phyloP scores from a whole-genome alignment of 148 eudicot species.

The Heliosperma pusillum region DNA sequence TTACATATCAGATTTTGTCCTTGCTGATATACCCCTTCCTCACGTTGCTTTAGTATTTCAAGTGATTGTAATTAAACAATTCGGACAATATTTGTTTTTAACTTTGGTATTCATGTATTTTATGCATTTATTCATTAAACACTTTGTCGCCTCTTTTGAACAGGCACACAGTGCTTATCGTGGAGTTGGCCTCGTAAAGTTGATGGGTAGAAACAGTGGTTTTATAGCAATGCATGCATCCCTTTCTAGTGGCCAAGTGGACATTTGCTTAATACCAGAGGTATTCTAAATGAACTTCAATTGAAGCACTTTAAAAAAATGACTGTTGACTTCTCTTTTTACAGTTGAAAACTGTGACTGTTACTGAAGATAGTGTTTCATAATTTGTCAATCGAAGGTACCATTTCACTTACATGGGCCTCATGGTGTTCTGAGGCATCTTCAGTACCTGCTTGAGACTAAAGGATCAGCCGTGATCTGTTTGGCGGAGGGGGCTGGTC shows the following conservation, averaged over 20 bases:
- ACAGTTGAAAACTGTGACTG: background rate
- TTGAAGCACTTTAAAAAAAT: background rate
- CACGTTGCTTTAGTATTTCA: background rate
- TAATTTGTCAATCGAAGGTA: constrained; percentile 39
- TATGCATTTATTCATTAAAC: background rate
- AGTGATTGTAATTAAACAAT: background rate
- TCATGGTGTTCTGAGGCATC: constrained; percentile 87
- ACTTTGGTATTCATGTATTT: background rate
- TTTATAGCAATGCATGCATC: constrained; percentile 99
- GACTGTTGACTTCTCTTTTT: background rate
- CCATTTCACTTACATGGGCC: constrained; percentile 87
- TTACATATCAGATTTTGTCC: constrained; percentile 3
- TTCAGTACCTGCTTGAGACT: constrained; percentile 71
- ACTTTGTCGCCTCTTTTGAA: background rate
- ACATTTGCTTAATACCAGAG: constrained; percentile 97
- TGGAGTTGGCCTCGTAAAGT: constrained; percentile 90
- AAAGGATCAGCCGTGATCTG: constrained; percentile 98
- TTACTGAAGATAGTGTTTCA: constrained; percentile 13
- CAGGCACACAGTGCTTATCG: constrained; percentile 99
- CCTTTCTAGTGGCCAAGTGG: constrained; percentile 98
- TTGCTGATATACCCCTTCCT: constrained; percentile 12
- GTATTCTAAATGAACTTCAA: constrained; percentile 33
- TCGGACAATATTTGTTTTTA: background rate
- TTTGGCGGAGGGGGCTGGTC: constrained; percentile 98
- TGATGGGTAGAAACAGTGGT: constrained; percentile 99